phyloP scores from a whole-genome alignment of 768 basidiomycete genomes.

The Mycena maculata region DNA sequence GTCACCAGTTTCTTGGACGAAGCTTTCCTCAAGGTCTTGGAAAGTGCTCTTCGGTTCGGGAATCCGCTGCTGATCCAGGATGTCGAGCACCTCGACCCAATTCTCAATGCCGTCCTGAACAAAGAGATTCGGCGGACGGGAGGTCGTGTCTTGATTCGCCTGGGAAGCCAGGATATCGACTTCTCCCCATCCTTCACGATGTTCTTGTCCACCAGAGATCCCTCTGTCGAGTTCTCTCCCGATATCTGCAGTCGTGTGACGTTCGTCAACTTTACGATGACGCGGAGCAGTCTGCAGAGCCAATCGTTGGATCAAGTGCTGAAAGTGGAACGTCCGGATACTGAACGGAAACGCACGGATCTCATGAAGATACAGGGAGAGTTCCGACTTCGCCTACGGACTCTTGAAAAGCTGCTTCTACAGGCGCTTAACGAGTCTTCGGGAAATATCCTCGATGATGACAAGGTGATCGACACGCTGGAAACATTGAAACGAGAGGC shows the following conservation, averaged over 20 bases:
- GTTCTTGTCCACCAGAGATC: constrained; percentile 98
- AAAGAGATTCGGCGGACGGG: constrained; percentile 96
- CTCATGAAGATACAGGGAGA: constrained; percentile 99
- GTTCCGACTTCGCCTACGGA: constrained; percentile 92
- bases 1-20: constrained; percentile 99
- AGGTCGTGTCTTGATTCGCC: constrained; percentile 94
- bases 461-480: constrained; percentile 96
- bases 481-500: constrained; percentile 97
- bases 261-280: constrained; percentile 99
- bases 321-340: constrained; percentile 96
- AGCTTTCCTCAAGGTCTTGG: constrained; percentile 97
- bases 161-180: constrained; percentile 98
- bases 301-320: constrained; percentile 98
- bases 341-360: constrained; percentile 94
- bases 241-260: constrained; percentile 98
- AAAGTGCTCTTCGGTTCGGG: constrained; percentile 98
- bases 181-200: constrained; percentile 99
- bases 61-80: constrained; percentile 98
- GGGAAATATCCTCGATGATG: constrained; percentile 98
- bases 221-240: constrained; percentile 96
- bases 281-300: constrained; percentile 96
- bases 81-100: constrained; percentile 97
- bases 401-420: constrained; percentile 90
- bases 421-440: constrained; percentile 97
- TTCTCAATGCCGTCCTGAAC: constrained; percentile 96